Evolutionary conservation across 768 basidiomycete genomes (phyloP).

Genomic region (Panaeolus cyanescens): DNA sequence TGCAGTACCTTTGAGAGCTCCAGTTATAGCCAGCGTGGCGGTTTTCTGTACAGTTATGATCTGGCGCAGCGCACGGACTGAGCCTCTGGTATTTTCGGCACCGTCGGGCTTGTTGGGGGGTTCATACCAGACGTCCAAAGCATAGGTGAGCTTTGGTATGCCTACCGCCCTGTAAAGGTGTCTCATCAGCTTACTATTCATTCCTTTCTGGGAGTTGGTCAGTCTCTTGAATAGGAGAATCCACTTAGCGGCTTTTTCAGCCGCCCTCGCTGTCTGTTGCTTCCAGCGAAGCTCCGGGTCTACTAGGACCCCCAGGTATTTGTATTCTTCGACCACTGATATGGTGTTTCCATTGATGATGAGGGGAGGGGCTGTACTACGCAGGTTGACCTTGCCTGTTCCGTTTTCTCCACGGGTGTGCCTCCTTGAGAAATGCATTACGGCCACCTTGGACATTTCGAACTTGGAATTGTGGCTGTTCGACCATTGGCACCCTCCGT

Average conservation of each 20-base stretch:
- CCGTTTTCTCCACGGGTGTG: slow-evolving; percentile 4
- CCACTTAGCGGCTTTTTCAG: slow-evolving; percentile 16
- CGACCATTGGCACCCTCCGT: slow-evolving; percentile 24
- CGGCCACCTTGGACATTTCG: slow-evolving; percentile 29
- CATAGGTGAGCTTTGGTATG: slow-evolving; percentile 25
- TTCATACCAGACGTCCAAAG: slow-evolving; percentile 23
- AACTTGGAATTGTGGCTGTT: slow-evolving; percentile 23
- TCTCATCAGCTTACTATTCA: slow-evolving; percentile 14
- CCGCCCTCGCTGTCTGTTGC: slow-evolving; percentile 1
- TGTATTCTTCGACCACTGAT: slow-evolving; percentile 13
- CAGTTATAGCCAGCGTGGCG: not conserved
- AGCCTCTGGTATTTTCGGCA: slow-evolving; percentile 5
- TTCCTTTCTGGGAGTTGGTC: slow-evolving; percentile 13
- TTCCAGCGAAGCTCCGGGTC: slow-evolving; percentile 15
- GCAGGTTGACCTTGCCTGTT: slow-evolving; percentile 11
- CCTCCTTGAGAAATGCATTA: slow-evolving; percentile 19
- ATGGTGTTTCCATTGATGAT: slow-evolving; percentile 10
- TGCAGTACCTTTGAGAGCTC: not conserved
- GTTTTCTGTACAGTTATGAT: not conserved
- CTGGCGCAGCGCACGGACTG: not conserved
- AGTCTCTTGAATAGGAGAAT: slow-evolving; percentile 13
- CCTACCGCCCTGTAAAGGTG: slow-evolving; percentile 25
- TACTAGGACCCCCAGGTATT: slow-evolving; percentile 24
- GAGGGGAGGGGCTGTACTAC: slow-evolving; percentile 7
- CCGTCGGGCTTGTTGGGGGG: slow-evolving; percentile 10